Conservation (phyloP, 257 asterid species). For the Solanum ossicruentum region DNA sequence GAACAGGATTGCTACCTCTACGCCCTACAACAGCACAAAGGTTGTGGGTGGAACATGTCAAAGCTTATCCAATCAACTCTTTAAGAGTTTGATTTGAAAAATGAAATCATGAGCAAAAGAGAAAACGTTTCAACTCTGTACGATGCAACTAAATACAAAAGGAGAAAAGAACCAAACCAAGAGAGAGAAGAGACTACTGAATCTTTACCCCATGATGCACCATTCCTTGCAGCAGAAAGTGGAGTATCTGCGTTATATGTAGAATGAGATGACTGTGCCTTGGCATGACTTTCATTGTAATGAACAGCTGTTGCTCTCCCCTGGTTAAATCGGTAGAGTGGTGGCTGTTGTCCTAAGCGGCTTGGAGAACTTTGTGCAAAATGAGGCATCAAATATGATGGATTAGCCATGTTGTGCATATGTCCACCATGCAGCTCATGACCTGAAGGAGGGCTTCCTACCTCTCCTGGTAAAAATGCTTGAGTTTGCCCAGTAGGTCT, state of each 20-base stretch:
- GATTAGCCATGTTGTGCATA: conserved; percentile 27
- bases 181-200: neutral
- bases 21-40: conserved; percentile 41
- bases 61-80: neutral
- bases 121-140: neutral
- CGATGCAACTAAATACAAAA: neutral
- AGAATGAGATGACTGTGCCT: conserved; percentile 32
- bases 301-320: conserved; percentile 53
- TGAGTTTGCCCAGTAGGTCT: conserved; percentile 52
- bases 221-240: conserved; percentile 34
- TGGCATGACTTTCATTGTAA: conserved; percentile 35
- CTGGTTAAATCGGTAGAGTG: conserved; percentile 39
- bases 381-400: conserved; percentile 50
- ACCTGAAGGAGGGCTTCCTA: conserved; percentile 36
- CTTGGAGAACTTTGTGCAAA: conserved; percentile 52
- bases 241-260: conserved; percentile 27
- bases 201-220: conserved; percentile 36
- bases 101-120: neutral
- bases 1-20: conserved; percentile 44
- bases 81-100: neutral
- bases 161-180: neutral
- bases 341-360: conserved; percentile 47
- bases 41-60: neutral
- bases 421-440: conserved; percentile 32
- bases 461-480: conserved; percentile 46